These are phyloP conservation scores for Mycogone perniciosa DNA, from an alignment of 2,329 filamentous ascomycete species.

Conservation along the genomic window DNA sequence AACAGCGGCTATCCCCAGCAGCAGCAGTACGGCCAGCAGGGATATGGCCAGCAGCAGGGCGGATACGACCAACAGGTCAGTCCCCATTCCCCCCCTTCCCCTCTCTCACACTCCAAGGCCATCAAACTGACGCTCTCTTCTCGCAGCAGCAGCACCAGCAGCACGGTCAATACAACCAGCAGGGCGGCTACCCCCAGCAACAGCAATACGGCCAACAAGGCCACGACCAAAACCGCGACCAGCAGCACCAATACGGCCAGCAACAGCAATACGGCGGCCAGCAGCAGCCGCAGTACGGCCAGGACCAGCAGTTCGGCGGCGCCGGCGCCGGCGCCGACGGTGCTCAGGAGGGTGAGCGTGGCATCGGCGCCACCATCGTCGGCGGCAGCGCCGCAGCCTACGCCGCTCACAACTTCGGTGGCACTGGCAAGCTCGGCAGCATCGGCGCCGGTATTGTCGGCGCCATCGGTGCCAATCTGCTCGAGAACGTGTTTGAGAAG, in stretches of 20 bases:
- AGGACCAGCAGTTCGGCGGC: slow-evolving; percentile 12
- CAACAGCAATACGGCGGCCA: slow-evolving; percentile 15
- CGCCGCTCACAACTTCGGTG: slow-evolving; percentile 47
- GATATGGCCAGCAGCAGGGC: slow-evolving; percentile 18
- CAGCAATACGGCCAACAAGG: slow-evolving; percentile 18
- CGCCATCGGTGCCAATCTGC: slow-evolving; percentile 48
- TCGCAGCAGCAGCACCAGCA: not conserved
- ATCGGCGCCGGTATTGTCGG: slow-evolving; percentile 46
- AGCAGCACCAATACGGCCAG: slow-evolving; percentile 19
- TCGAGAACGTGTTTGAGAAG: slow-evolving; percentile 35
- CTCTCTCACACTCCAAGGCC: slow-evolving; percentile 17
- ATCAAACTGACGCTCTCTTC: slow-evolving; percentile 11
- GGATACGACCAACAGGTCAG: slow-evolving; percentile 15
- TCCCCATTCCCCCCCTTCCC: too few relatives aligned
- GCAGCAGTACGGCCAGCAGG: slow-evolving; percentile 19
- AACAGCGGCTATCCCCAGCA: slow-evolving; percentile 20
- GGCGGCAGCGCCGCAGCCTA: slow-evolving; percentile 50
- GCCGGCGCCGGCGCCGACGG: slow-evolving; percentile 21
- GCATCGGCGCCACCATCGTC: slow-evolving; percentile 47
- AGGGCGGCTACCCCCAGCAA: slow-evolving; percentile 15
- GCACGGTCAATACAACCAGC: slow-evolving; percentile 18
- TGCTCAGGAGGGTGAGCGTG: slow-evolving; percentile 40
- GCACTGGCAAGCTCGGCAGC: slow-evolving; percentile 41
- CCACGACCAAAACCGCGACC: slow-evolving; percentile 12
- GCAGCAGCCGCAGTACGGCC: slow-evolving; percentile 17